Evolutionary conservation across 345 rosid species (phyloP).

Genomic region (Eucalyptus erythrocorys): DNA sequence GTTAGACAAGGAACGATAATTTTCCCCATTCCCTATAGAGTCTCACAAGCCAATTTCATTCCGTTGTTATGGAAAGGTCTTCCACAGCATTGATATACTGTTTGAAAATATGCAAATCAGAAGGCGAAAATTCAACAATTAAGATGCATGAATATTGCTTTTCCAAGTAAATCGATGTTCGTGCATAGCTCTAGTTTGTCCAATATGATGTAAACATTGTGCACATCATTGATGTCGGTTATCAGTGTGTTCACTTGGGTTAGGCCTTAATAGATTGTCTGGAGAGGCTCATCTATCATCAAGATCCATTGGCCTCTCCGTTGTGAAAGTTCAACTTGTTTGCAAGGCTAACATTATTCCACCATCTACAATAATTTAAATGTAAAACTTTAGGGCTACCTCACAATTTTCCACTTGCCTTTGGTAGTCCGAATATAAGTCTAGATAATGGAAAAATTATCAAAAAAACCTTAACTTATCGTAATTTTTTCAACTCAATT

Average conservation of each 20-base stretch:
- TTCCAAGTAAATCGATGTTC: neutral
- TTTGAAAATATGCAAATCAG: neutral
- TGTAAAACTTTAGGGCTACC: neutral
- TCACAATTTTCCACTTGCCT: too few relatives aligned
- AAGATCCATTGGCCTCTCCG: conserved; percentile 36
- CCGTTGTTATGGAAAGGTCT: conserved; percentile 12
- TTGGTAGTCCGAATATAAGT: neutral
- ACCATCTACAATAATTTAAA: conserved; percentile 14
- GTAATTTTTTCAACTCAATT: too few relatives aligned
- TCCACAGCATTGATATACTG: conserved; percentile 21
- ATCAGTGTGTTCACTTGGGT: conserved; percentile 13
- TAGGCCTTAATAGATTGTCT: neutral
- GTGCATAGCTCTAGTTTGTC: conserved; percentile 23
- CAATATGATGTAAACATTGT: conserved; percentile 19
- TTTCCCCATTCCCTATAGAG: conserved; percentile 9
- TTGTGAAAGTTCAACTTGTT: conserved; percentile 15
- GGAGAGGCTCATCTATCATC: conserved; percentile 7
- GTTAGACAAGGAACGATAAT: conserved; percentile 2
- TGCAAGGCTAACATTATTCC: conserved; percentile 5
- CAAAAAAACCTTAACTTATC: neutral
- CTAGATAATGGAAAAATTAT: neutral
- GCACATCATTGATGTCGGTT: conserved; percentile 14
- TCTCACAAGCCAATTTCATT: conserved; percentile 24
- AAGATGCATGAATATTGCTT: neutral
- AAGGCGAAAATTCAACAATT: neutral